Evolutionary conservation across 2,329 filamentous ascomycete species (phyloP), one percentile per base, ranked within the genome.

Genomic region (Zasmidium cellare): DNA sequence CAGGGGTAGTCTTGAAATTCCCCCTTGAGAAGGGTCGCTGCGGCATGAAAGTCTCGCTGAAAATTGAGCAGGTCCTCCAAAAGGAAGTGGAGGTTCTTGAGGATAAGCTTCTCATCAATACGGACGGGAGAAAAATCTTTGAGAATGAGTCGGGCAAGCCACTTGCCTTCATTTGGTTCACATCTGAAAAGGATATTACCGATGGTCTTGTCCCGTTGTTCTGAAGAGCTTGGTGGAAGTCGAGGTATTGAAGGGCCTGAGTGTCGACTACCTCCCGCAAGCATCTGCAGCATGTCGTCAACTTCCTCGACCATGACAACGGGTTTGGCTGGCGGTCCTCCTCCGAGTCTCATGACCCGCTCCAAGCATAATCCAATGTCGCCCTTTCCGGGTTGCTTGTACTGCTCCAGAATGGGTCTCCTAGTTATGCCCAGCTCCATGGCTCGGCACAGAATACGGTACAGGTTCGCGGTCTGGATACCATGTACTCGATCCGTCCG

Each of bases 141-240:
- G 24, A 96, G 77, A 5, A 96, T 79, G 25, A 97, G 77, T 2
- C 92, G 83, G 0, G 90, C 90, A 11, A 96, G 80, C 92, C 92
- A 97, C 75, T 96, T 96, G 3, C 87, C 88, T 69, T 96, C 90
- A 46, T 79, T 78, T 2, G 90, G 84, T 5, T 41, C 16, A 14
- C 35, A 41, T 47, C 79, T 79, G 9, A 91, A 69, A 7, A 89
- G 89, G 1, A 92, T 69, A 0, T 71, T 69, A 19, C 78, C 78
- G 1, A 93, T 72, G 2, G 80, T 71, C 20, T 78, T 72, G 68
- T 82, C 67, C 66, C 77, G 71, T 1, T 53, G 56, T 25, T 64
- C 62, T 3, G 67, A 70, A 9, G 67, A 69, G 16, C 56, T 45
- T 9, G 59, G 58, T 12, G 64, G 65, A 19, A 62, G 38, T 49